Percentiles rank a stretch among this genome's conserved stretches.
phyloP scores from a whole-genome alignment of 2,329 filamentous ascomycete genomes.

The Aciculosporium take region DNA sequence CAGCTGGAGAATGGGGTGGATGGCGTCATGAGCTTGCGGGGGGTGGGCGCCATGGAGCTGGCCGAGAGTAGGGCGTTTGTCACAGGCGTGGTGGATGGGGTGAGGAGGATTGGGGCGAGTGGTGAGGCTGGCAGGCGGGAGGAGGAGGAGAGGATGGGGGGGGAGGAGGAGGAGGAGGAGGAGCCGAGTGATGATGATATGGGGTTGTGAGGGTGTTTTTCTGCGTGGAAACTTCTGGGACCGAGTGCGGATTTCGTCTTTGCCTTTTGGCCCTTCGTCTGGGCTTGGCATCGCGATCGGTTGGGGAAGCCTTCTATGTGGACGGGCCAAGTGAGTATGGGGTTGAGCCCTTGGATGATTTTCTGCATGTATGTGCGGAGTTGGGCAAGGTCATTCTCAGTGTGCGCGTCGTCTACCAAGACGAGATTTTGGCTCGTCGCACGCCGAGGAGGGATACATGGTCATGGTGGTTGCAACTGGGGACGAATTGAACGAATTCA shows the following conservation, averaged over 20 bases:
- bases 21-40: constrained; percentile 53
- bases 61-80: constrained; percentile 78
- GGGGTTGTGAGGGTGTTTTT: constrained; percentile 18
- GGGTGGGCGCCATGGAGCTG: constrained; percentile 87
- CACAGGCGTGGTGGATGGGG: constrained; percentile 70
- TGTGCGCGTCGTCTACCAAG: too few species aligned
- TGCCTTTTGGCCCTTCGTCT: neutral
- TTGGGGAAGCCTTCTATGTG: too few species aligned
- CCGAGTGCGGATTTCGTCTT: neutral
- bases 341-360: too few species aligned
- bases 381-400: too few species aligned
- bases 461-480: too few species aligned
- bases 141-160: constrained; percentile 53
- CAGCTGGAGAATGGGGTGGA: constrained; percentile 57
- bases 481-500: too few species aligned
- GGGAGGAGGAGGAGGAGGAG: constrained; percentile 51
- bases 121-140: constrained; percentile 66
- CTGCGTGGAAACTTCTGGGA: neutral
- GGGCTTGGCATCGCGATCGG: too few species aligned
- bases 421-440: too few species aligned
- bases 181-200: constrained; percentile 42
- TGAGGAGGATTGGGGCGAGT: constrained; percentile 70
- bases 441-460: too few species aligned
- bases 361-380: too few species aligned
- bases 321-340: too few species aligned